phyloP scores from a whole-genome alignment of 2,329 filamentous ascomycete species.

The Colletotrichum falcatum region DNA sequence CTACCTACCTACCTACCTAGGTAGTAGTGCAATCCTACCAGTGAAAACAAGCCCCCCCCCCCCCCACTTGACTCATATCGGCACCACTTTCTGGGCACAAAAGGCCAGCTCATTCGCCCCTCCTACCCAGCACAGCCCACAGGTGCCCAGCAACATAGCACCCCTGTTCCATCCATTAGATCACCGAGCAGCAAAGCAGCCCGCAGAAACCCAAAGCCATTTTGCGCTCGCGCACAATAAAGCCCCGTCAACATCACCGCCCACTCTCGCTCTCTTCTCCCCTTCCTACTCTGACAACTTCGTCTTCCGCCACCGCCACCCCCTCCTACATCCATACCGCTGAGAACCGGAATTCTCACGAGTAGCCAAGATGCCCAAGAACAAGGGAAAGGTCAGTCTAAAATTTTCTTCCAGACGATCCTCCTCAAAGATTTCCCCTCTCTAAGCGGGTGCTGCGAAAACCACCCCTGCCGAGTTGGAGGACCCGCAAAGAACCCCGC shows the following conservation, averaged over 20 bases:
- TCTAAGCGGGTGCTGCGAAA: slow-evolving; percentile 14
- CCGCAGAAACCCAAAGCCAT: slow-evolving; percentile 21
- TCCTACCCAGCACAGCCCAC: slow-evolving; percentile 10
- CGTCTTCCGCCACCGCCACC: slow-evolving; percentile 15
- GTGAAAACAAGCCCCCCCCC: slow-evolving; percentile 1
- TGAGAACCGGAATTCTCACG: slow-evolving; percentile 43
- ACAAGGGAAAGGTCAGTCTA: slow-evolving; percentile 92
- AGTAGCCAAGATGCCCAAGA: slow-evolving; percentile 86
- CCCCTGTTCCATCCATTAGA: slow-evolving; percentile 25
- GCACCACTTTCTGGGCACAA: slow-evolving; percentile 16
- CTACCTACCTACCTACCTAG: too few species aligned
- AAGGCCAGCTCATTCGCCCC: slow-evolving; percentile 34
- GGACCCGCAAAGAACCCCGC: slow-evolving; percentile 42
- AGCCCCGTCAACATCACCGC: slow-evolving; percentile 32
- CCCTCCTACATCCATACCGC: slow-evolving; percentile 36
- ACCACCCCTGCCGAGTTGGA: slow-evolving; percentile 31
- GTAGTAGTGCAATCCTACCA: neutral
- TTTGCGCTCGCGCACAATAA: slow-evolving; percentile 38
- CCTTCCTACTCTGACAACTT: slow-evolving; percentile 23
- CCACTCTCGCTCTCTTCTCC: slow-evolving; percentile 20
- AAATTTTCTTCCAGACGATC: neutral
- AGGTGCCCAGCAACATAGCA: neutral
- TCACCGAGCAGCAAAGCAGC: slow-evolving; percentile 9
- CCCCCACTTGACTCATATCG: slow-evolving; percentile 38
- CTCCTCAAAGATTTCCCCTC: neutral